A percentile compares a stretch with the other conserved stretches of the same genome.
Evolutionary conservation across 495 filamentous ascomycete species (phyloP).

Genomic region (Hamigera avellanea): DNA sequence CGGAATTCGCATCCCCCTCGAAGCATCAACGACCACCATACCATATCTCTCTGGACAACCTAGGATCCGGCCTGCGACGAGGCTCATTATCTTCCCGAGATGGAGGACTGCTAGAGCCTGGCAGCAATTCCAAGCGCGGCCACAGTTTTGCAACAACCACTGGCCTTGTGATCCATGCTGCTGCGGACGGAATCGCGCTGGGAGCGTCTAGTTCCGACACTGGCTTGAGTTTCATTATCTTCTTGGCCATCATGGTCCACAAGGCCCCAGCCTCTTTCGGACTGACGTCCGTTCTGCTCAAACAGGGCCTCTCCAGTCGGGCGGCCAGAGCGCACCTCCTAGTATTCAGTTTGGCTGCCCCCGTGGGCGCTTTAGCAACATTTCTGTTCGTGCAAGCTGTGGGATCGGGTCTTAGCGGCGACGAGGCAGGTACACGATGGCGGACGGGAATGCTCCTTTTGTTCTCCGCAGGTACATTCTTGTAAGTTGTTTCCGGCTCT

Average conservation of each 20-base stretch:
- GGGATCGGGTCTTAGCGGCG: constrained; percentile 35
- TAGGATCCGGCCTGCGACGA: constrained; percentile 45
- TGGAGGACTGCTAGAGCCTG: constrained; percentile 25
- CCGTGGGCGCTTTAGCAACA: constrained; percentile 72
- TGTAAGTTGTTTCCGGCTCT: constrained; percentile 46
- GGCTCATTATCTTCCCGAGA: constrained; percentile 37
- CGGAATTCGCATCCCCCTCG: constrained; percentile 51
- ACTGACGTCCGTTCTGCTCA: constrained; percentile 75
- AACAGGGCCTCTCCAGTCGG: constrained; percentile 79
- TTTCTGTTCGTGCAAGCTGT: constrained; percentile 67
- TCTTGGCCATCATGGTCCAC: constrained; percentile 92
- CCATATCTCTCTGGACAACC: constrained; percentile 74
- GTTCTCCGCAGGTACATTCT: constrained; percentile 89
- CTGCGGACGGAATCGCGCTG: constrained; percentile 92
- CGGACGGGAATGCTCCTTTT: constrained; percentile 86
- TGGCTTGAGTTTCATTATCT: constrained; percentile 77
- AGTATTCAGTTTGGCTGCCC: constrained; percentile 84
- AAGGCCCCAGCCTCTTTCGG: constrained; percentile 96
- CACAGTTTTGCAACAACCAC: constrained; percentile 65
- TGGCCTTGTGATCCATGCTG: constrained; percentile 90
- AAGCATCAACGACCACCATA: constrained; percentile 43
- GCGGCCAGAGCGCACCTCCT: constrained; percentile 75
- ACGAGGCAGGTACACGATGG: constrained; percentile 52
- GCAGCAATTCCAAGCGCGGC: constrained; percentile 17
- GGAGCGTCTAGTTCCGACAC: constrained; percentile 71